Percentiles rank a stretch among this genome's conserved stretches.
Evolutionary conservation across 2,329 filamentous ascomycete species (phyloP).

Genomic region (Fusarium nisikadoi): DNA sequence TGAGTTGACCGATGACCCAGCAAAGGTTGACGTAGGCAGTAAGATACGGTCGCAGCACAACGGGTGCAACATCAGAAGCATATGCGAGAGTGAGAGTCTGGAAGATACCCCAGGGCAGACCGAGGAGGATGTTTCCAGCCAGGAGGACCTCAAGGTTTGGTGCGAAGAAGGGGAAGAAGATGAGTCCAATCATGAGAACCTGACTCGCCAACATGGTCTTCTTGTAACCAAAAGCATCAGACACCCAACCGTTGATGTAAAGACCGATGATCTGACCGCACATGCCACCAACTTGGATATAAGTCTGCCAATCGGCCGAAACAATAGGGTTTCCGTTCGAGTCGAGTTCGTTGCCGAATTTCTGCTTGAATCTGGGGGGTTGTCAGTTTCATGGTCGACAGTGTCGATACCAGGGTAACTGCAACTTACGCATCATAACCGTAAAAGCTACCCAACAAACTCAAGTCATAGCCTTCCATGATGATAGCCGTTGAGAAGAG

Average conservation of each 20-base stretch:
- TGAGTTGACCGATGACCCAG: conserved; percentile 60
- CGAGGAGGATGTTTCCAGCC: conserved; percentile 57
- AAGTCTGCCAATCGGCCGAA: conserved; percentile 22
- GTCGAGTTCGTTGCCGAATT: conserved; percentile 22
- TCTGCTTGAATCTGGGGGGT: conserved; percentile 10
- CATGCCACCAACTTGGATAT: conserved; percentile 27
- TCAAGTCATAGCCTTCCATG: conserved; percentile 53
- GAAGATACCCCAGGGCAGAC: conserved; percentile 59
- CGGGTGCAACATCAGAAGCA: conserved; percentile 58
- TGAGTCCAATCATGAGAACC: conserved; percentile 53
- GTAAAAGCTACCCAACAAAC: conserved; percentile 13
- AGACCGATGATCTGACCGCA: conserved; percentile 20
- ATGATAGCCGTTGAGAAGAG: conserved; percentile 52
- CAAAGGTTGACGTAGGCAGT: conserved; percentile 61
- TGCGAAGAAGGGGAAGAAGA: conserved; percentile 61
- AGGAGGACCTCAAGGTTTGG: conserved; percentile 53
- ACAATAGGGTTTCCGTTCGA: conserved; percentile 5
- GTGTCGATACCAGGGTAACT: conserved; percentile 29
- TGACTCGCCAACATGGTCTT: conserved; percentile 52
- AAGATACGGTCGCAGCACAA: conserved; percentile 58
- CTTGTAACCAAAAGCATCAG: conserved; percentile 17
- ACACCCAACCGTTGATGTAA: conserved; percentile 23
- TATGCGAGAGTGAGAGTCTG: conserved; percentile 60
- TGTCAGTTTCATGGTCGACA: conserved; percentile 37
- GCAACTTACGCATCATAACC: conserved; percentile 49